Evolutionary conservation across 805 yeast species (phyloP).

Genomic region (Saccharomycopsis microspora): DNA sequence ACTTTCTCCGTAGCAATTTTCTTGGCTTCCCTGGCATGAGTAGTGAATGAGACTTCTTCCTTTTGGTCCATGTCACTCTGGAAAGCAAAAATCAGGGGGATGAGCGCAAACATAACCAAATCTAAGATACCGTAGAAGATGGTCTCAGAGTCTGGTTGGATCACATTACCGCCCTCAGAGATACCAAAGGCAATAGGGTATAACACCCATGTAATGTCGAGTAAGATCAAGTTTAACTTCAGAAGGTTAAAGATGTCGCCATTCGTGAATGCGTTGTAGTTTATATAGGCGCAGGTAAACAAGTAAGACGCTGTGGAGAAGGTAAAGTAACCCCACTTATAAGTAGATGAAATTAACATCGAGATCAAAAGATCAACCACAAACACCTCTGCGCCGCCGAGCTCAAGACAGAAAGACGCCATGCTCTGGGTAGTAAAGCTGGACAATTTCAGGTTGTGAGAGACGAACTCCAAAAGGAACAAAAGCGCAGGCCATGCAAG

Average conservation of each 20-base stretch:
- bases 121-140: constrained; percentile 44
- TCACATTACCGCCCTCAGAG: constrained; percentile 44
- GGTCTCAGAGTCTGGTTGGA: constrained; percentile 43
- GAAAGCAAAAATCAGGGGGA: constrained; percentile 27
- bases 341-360: constrained; percentile 30
- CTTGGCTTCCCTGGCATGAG: constrained; percentile 11
- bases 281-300: not conserved
- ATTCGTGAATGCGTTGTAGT: constrained; percentile 1
- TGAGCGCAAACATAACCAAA: constrained; percentile 29
- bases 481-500: constrained; percentile 33
- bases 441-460: not conserved
- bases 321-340: constrained; percentile 42
- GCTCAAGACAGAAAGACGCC: constrained; percentile 21
- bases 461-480: constrained; percentile 21
- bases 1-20: constrained; percentile 20
- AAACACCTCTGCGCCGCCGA: constrained; percentile 28
- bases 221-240: constrained; percentile 19
- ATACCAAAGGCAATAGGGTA: constrained; percentile 41
- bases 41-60: not conserved
- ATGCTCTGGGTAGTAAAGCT: constrained; percentile 9
- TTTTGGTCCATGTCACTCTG: constrained; percentile 19
- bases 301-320: constrained; percentile 18
- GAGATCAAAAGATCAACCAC: constrained; percentile 36
- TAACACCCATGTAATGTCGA: constrained; percentile 27
- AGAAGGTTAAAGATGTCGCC: not conserved